phyloP scores from a whole-genome alignment of 257 asterid genomes.

The Gentiana macrophylla region DNA sequence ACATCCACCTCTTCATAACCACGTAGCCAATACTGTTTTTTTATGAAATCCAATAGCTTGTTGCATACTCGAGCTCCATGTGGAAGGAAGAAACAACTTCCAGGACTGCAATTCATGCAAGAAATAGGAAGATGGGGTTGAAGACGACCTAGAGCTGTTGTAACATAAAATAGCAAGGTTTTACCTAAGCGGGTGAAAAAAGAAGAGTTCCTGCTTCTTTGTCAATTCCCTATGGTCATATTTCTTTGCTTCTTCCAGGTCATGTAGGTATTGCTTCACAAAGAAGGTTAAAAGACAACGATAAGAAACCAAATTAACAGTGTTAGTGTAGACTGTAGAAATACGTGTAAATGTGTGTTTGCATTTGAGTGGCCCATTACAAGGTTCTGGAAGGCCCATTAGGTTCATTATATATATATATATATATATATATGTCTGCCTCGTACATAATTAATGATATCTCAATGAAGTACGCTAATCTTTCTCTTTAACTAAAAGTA shows the following conservation, averaged over 20 bases:
- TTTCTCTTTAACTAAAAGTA: no score
- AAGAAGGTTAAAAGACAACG: conserved; percentile 3
- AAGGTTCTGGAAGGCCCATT: no score
- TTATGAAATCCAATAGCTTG: conserved; percentile 72
- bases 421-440: no score
- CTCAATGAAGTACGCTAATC: no score
- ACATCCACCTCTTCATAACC: conserved; percentile 87
- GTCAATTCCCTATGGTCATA: conserved; percentile 95
- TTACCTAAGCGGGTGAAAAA: conserved; percentile 91
- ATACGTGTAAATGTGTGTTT: no score
- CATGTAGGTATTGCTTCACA: conserved; percentile 73
- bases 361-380: no score
- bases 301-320: no score
- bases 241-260: conserved; percentile 95
- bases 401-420: no score
- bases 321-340: no score
- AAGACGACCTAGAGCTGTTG: conserved; percentile 4
- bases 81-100: conserved; percentile 96
- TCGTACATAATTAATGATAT: no score
- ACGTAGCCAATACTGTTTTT: conserved; percentile 76
- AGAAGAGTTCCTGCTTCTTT: conserved; percentile 97
- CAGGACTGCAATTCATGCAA: conserved; percentile 55
- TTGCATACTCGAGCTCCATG: conserved; percentile 92
- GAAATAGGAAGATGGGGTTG: conserved; percentile 12
- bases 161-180: conserved; percentile 5